Percentiles rank a stretch among this genome's conserved stretches.
Evolutionary conservation across 208 protist genomes (phyloP).

Genomic region (Angomonas ambiguus): DNA sequence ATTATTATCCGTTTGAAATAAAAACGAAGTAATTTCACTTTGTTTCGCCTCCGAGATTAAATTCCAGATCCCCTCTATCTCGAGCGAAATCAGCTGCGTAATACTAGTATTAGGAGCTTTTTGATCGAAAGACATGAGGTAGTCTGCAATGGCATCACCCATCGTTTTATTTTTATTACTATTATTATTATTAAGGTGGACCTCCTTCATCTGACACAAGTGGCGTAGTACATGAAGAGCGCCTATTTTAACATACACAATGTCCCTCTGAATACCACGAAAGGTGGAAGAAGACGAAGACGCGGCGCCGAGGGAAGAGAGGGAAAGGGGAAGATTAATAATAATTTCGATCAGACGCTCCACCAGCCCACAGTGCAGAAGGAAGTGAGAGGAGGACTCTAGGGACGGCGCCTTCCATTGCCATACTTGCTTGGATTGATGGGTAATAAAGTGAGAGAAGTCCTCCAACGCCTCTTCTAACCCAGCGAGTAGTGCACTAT

Average conservation of each 20-base stretch:
- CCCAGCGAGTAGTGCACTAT: no score
- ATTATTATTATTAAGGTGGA: slow-evolving; percentile 28
- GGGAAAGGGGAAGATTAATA: background rate
- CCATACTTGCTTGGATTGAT: no score
- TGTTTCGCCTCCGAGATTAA: background rate
- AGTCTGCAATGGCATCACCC: no score
- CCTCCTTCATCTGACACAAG: slow-evolving; percentile 40
- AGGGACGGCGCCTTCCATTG: no score
- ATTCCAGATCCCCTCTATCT: background rate
- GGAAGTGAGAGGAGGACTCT: background rate
- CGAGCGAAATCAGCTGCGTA: background rate
- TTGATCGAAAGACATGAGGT: background rate
- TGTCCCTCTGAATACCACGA: background rate
- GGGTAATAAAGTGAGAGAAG: background rate
- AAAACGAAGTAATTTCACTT: background rate
- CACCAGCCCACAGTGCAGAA: background rate
- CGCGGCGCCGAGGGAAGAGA: background rate
- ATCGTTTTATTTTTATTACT: slow-evolving; percentile 7
- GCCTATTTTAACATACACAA: slow-evolving; percentile 4
- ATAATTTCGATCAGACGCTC: background rate
- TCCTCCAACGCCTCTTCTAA: background rate
- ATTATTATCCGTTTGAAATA: background rate
- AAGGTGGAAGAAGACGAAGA: background rate
- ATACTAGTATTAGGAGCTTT: background rate
- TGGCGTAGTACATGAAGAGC: slow-evolving; percentile 52